Conservation (phyloP, 495 filamentous ascomycete species). For the Hyphodiscus hymeniophilus region DNA sequence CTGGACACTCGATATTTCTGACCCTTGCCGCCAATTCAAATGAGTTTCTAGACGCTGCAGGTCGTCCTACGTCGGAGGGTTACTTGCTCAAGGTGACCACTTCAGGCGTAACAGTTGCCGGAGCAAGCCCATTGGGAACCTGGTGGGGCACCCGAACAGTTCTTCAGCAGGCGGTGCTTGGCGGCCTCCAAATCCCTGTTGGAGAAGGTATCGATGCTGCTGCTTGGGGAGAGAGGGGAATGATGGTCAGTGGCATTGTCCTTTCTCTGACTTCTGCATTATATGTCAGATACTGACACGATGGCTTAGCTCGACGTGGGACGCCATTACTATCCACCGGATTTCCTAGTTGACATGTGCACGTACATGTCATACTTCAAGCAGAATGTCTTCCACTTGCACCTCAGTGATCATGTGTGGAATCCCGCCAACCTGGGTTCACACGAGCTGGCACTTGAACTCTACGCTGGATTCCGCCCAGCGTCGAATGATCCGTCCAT, state of each 20-base stretch:
- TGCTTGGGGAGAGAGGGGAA: slow-evolving; percentile 39
- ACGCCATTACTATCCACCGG: slow-evolving; percentile 41
- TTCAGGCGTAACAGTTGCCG: slow-evolving; percentile 33
- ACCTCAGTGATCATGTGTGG: slow-evolving; percentile 43
- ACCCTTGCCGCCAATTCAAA: slow-evolving; percentile 33
- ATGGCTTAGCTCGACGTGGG: slow-evolving; percentile 38
- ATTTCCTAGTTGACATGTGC: slow-evolving; percentile 43
- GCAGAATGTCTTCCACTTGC: slow-evolving; percentile 44
- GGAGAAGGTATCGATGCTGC: slow-evolving; percentile 36
- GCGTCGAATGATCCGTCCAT: slow-evolving; percentile 22
- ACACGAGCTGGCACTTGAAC: slow-evolving; percentile 27
- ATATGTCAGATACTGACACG: slow-evolving; percentile 10
- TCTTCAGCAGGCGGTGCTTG: slow-evolving; percentile 36
- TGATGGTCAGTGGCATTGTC: slow-evolving; percentile 1
- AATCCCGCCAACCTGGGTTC: slow-evolving; percentile 32
- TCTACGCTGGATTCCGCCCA: slow-evolving; percentile 40
- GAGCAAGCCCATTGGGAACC: slow-evolving; percentile 40
- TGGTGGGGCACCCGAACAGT: slow-evolving; percentile 47
- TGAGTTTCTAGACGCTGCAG: slow-evolving; percentile 34
- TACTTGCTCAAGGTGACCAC: slow-evolving; percentile 34
- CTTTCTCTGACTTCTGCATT: background rate
- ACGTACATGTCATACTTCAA: slow-evolving; percentile 47
- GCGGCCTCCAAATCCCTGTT: slow-evolving; percentile 24
- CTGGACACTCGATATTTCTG: slow-evolving; percentile 32
- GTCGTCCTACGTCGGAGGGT: slow-evolving; percentile 35